Evolutionary conservation across 1,139 yeast species (phyloP), one percentile per base, ranked within the genome.

Genomic region (Zygosaccharomyces sapae): DNA sequence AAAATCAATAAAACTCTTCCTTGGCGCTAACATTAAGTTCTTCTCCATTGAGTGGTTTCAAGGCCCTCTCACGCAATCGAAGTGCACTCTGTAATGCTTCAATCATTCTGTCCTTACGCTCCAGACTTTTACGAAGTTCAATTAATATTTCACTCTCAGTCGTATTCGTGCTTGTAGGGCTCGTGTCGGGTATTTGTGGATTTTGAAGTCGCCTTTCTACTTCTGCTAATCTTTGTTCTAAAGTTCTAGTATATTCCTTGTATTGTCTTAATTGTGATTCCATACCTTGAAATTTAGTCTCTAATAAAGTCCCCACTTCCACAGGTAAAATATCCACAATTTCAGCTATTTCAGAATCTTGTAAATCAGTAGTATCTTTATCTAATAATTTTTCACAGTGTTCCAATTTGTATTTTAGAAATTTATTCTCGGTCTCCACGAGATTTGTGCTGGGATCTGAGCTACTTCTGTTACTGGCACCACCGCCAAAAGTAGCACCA

Each of bases 101-200:
- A 48, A 89, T 86, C 53, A 89, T 81, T 44, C 83, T 82, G 56
- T 88, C 95, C 63, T 88, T 89, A 56, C 79, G 78, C 46, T 76
- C 75, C 44, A 86, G 66, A 43, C 77, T 72, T 50, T 79, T 84
- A 57, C 76, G 76, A 56, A 89, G 70, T 47, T 81, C 87, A 43
- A 70, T 63, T 8, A 88, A 79, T 89, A 52, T 78, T 36, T 82
- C 89, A 13, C 19, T 13, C 4, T 31, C 19, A 31, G 25, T 4
- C 25, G 7, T 22, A 22, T 22, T 22, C 5, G 25, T 22, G 25
- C 25, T 22, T 22, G 5, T 6, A 22, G 5, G 7, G 8, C 25
- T 6, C 7, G 7, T 22, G 25, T 22, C 7, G 25, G 25, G 8
- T 38, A 18, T 18, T 9, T 38, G 33, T 35, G 18, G 29, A 4